Percentiles rank a stretch among this genome's conserved stretches.
These are phyloP conservation scores for Byssoonygena ceratinophila DNA, from an alignment of 2,329 filamentous ascomycete genomes.

Conservation along the genomic window DNA sequence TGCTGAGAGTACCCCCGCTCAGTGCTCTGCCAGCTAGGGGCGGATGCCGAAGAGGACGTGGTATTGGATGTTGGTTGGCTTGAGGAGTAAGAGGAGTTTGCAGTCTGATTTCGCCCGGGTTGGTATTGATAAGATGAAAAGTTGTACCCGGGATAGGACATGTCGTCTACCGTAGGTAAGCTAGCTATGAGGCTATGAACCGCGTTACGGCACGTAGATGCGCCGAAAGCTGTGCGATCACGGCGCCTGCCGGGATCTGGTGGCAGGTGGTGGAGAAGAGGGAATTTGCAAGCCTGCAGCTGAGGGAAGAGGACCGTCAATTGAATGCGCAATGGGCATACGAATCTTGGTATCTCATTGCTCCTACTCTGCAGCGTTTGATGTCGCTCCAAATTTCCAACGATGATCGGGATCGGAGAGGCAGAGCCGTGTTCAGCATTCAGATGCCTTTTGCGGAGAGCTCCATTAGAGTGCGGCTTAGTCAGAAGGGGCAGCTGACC, in stretches of 20 bases:
- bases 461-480: not conserved
- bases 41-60: not conserved
- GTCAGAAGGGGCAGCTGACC: too few species aligned
- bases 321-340: too few species aligned
- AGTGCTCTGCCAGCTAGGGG: conserved; percentile 4
- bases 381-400: too few species aligned
- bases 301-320: too few species aligned
- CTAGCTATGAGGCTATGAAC: not conserved
- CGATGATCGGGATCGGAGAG: too few species aligned
- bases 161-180: not conserved
- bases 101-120: conserved; percentile 3
- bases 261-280: too few species aligned
- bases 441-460: not conserved
- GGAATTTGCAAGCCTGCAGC: too few species aligned
- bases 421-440: too few species aligned
- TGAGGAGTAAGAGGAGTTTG: conserved; percentile 6
- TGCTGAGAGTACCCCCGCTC: conserved; percentile 12
- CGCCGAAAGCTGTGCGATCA: not conserved
- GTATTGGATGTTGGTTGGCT: conserved; percentile 3
- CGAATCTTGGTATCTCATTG: too few species aligned
- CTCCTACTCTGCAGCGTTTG: too few species aligned
- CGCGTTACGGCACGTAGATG: not conserved
- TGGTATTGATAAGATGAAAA: conserved; percentile 14
- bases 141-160: conserved; percentile 17
- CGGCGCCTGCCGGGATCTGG: too few species aligned